These are phyloP conservation scores for Chaetomium cochliodes DNA, from an alignment of 495 filamentous ascomycete species.

Conservation along the genomic window DNA sequence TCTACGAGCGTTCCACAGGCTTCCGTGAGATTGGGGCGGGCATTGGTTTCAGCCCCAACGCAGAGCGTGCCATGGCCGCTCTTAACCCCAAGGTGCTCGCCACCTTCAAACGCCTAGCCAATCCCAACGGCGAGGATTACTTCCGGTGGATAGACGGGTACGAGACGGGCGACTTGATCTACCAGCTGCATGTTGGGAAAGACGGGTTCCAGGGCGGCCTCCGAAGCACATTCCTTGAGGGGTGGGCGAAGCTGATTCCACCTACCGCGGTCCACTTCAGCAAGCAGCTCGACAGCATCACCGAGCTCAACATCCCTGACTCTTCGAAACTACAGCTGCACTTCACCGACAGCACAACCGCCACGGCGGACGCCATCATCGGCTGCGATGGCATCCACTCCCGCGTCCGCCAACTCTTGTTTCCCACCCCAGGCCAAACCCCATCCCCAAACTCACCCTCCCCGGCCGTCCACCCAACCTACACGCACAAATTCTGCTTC, in stretches of 20 bases:
- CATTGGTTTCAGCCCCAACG: slow-evolving; percentile 59
- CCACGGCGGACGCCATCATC: slow-evolving; percentile 41
- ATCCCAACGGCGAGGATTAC: slow-evolving; percentile 42
- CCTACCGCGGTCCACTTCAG: slow-evolving; percentile 32
- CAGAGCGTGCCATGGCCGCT: slow-evolving; percentile 53
- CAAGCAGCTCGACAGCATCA: slow-evolving; percentile 33
- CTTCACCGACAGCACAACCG: slow-evolving; percentile 40
- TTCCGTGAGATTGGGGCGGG: slow-evolving; percentile 61
- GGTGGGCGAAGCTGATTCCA: slow-evolving; percentile 38
- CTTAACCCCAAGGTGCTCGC: slow-evolving; percentile 44
- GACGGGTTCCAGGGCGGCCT: slow-evolving; percentile 45
- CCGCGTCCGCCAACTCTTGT: slow-evolving; percentile 38
- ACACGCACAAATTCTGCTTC: slow-evolving; percentile 47
- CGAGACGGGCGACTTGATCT: slow-evolving; percentile 34
- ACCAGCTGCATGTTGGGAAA: slow-evolving; percentile 39
- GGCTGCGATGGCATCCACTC: slow-evolving; percentile 51
- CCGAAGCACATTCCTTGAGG: slow-evolving; percentile 45
- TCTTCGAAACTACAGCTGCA: slow-evolving; percentile 24
- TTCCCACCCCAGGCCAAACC: slow-evolving; percentile 10
- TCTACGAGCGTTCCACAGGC: slow-evolving; percentile 56
- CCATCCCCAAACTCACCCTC: slow-evolving; percentile 23
- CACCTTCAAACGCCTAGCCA: slow-evolving; percentile 40
- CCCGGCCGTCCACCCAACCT: slow-evolving; percentile 34
- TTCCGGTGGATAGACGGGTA: slow-evolving; percentile 48
- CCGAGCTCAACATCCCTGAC: not conserved